A percentile compares a stretch with the other conserved stretches of the same genome.
Evolutionary conservation across 176 grass and related monocot genomes (phyloP).

Genomic region (Miscanthus lutarioriparius): DNA sequence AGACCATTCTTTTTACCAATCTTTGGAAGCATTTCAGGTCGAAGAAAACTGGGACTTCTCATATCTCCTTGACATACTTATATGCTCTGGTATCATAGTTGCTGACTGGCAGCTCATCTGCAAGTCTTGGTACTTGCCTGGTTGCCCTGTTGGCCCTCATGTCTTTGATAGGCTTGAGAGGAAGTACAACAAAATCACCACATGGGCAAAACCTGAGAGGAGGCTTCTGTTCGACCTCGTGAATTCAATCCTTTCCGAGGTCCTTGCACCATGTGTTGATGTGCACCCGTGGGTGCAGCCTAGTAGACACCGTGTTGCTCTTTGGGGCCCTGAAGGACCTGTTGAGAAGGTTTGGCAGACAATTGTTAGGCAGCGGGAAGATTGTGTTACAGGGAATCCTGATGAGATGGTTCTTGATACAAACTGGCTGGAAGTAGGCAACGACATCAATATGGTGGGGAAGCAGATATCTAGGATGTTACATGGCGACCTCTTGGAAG

Average conservation of each 20-base stretch:
- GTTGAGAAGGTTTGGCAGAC: conserved; percentile 63
- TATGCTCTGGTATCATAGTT: conserved; percentile 50
- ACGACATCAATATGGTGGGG: conserved; percentile 47
- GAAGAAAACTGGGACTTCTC: conserved; percentile 74
- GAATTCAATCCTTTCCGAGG: conserved; percentile 59
- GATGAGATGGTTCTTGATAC: conserved; percentile 59
- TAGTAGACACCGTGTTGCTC: conserved; percentile 11
- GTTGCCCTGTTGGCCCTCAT: conserved; percentile 43
- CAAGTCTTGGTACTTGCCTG: conserved; percentile 47
- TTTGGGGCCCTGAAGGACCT: conserved; percentile 54
- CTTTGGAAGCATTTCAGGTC: conserved; percentile 53
- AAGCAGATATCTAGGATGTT: conserved; percentile 48
- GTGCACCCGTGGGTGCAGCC: conserved; percentile 47
- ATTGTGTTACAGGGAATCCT: conserved; percentile 22
- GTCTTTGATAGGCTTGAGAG: conserved; percentile 70
- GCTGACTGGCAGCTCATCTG: conserved; percentile 47
- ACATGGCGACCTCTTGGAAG: conserved; percentile 57
- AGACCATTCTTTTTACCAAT: conserved; percentile 32
- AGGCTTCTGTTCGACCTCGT: conserved; percentile 64
- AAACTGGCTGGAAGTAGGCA: conserved; percentile 48
- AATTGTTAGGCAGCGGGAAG: conserved; percentile 46
- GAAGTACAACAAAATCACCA: conserved; percentile 50
- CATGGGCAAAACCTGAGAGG: conserved; percentile 63
- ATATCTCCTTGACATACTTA: conserved; percentile 69
- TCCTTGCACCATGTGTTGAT: conserved; percentile 48